phyloP scores from a whole-genome alignment of 2,329 filamentous ascomycete genomes.

The Cucurbitaria berberidis region DNA sequence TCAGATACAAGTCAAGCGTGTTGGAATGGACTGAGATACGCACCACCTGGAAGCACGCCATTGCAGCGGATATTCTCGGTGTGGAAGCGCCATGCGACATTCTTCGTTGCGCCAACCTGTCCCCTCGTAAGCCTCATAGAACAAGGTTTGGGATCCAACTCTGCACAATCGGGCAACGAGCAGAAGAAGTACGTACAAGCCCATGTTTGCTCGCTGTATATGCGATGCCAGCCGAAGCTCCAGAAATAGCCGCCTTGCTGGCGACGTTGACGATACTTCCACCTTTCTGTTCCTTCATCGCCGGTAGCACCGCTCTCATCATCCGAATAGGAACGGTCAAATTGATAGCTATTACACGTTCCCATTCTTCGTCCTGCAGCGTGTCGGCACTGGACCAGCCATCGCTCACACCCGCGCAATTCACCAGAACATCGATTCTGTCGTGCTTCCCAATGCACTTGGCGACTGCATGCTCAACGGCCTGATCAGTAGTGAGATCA shows the following conservation, averaged over 20 bases:
- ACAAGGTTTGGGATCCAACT: neutral
- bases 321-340: conserved; percentile 54
- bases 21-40: neutral
- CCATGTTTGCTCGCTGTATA: conserved; percentile 56
- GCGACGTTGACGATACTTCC: conserved; percentile 54
- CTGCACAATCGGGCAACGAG: neutral
- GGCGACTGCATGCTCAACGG: conserved; percentile 30
- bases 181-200: conserved; percentile 37
- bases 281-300: conserved; percentile 49
- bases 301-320: conserved; percentile 54
- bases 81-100: conserved; percentile 55
- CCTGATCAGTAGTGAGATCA: conserved; percentile 25
- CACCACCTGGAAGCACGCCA: conserved; percentile 52
- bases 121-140: neutral
- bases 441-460: conserved; percentile 31
- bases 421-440: conserved; percentile 52
- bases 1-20: neutral
- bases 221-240: conserved; percentile 52
- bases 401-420: conserved; percentile 56
- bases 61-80: conserved; percentile 56
- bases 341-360: conserved; percentile 52
- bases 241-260: conserved; percentile 40
- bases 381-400: conserved; percentile 50
- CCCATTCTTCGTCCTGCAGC: conserved; percentile 50
- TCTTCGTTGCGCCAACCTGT: conserved; percentile 55